Base-by-base conservation (phyloP, 495 filamentous ascomycete species). In the Trichocladium uniseriatum region DNA sequence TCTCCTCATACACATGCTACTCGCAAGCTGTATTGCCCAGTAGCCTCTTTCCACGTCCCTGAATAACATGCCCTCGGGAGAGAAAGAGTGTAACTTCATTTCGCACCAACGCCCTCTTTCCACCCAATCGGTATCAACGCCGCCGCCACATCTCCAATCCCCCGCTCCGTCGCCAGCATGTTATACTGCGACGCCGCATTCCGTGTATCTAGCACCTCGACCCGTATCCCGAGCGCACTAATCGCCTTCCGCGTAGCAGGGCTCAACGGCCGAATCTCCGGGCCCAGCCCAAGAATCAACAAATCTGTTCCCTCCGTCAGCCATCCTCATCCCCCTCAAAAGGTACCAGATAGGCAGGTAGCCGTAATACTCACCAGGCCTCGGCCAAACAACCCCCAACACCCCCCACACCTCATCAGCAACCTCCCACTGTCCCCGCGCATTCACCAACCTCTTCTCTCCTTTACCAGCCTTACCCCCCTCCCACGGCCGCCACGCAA, bases 181-280 rank as follows among this genome's bases (percentile, higher is more conserved):
- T 94, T 94, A 59, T 86, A 94, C 71, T 90, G 88, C 45, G 88
- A 83, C 15, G 90, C 89, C 18, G 92, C 92, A 70, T 96, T 96
- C 49, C 88, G 72, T 31, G 92, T 99, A 72, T 96, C 92, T 63
- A 87, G 77, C 11, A 96, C 76, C 58, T 99, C 92, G 22, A 97
- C 70, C 51, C 87, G 75, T 49, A 99, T 83, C 0, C 92, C 92
- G 47, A 97, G 54, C 19, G 76, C 76, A 56, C 81, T 84, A 46
- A 99, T 80, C 52, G 77, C 70, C 50, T 72, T 70, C 55, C 84
- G 79, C 42, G 85, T 84, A 52, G 79, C 74, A 1, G 87, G 84
- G n/a, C 84, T 81, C 6, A 97, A 58, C 3, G 89, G 87, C 40
- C 80, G 66, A 31, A 89, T 85, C 14, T 72, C 69, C 5, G 73